phyloP scores from a whole-genome alignment of 169 alveolate species.

The Plasmodium sp. region DNA sequence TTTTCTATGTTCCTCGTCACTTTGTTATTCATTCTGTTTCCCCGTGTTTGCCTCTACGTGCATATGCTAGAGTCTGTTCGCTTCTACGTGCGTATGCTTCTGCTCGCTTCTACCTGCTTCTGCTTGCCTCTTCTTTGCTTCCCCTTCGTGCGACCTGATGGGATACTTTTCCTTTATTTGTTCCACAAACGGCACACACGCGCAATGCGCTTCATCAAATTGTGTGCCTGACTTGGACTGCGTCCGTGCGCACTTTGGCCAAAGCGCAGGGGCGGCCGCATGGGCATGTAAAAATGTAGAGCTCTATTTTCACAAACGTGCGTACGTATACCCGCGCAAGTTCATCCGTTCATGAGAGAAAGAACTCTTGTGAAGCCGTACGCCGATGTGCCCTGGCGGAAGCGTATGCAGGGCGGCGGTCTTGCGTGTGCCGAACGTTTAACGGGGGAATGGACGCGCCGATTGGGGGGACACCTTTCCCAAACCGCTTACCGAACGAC shows the following conservation, averaged over 20 bases:
- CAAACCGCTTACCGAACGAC: background rate
- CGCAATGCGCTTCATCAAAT: background rate
- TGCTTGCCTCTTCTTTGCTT: background rate
- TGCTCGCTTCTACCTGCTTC: background rate
- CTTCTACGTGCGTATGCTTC: background rate
- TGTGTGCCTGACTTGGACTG: background rate
- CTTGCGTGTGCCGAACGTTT: background rate
- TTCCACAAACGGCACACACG: background rate
- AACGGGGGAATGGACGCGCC: background rate
- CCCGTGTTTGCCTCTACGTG: background rate
- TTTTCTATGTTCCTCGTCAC: conserved; percentile 63
- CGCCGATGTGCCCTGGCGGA: background rate
- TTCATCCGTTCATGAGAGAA: background rate
- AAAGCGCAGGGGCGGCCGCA: background rate
- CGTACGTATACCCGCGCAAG: background rate
- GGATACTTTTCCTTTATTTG: background rate
- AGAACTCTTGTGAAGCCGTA: background rate
- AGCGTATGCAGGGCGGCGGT: background rate
- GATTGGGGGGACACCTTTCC: background rate
- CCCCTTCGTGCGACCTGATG: background rate
- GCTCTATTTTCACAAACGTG: background rate
- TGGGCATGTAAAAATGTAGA: background rate
- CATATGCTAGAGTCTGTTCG: no score
- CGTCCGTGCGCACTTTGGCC: background rate
- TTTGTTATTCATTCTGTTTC: conserved; percentile 19